Percentiles rank a stretch among this genome's conserved stretches.
phyloP scores from a whole-genome alignment of 257 asterid genomes.

The Solanum piurae region DNA sequence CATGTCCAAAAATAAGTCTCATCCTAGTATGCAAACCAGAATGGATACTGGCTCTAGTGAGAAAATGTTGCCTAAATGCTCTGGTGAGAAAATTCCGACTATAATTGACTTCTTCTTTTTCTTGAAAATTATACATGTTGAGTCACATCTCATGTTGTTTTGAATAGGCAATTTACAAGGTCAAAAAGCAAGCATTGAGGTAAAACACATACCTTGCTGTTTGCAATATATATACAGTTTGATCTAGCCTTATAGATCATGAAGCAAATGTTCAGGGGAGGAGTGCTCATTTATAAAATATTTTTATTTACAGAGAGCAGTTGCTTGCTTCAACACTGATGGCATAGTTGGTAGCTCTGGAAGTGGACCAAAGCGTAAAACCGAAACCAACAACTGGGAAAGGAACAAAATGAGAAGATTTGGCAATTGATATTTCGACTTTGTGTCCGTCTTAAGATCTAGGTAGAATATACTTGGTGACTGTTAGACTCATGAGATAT shows the following conservation, averaged over 20 bases:
- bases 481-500: neutral
- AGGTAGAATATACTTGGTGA: neutral
- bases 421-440: neutral
- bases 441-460: neutral
- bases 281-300: neutral
- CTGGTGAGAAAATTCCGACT: neutral
- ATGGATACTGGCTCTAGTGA: neutral
- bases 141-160: neutral
- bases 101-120: neutral
- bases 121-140: neutral
- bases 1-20: conserved; percentile 10
- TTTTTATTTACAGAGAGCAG: conserved; percentile 4
- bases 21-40: neutral
- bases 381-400: neutral
- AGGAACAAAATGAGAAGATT: neutral
- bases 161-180: neutral
- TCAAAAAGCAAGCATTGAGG: conserved; percentile 3
- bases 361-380: conserved; percentile 1
- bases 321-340: neutral
- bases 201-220: neutral
- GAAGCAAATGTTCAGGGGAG: neutral
- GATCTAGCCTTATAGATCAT: neutral
- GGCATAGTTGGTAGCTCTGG: neutral
- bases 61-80: neutral
- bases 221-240: neutral